phyloP scores from a whole-genome alignment of 2,329 filamentous ascomycete genomes.

The Fusarium albidum region DNA sequence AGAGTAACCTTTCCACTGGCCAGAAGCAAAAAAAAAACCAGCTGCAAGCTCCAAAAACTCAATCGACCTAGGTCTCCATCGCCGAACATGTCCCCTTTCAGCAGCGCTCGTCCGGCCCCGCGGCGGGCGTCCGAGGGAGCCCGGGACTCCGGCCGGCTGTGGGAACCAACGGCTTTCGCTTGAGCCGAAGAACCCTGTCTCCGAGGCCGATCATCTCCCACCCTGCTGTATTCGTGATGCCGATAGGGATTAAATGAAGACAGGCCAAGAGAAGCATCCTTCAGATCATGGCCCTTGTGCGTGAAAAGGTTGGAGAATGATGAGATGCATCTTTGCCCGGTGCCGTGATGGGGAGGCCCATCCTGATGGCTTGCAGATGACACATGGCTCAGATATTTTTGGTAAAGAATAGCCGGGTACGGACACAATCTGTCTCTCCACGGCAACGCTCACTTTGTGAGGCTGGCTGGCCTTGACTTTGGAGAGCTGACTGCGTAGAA shows the following conservation, averaged over 20 bases:
- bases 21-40: not conserved
- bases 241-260: not conserved
- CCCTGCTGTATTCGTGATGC: not conserved
- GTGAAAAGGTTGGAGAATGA: slow-evolving; percentile 31
- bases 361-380: slow-evolving; percentile 32
- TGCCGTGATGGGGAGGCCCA: slow-evolving; percentile 1
- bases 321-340: not conserved
- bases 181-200: slow-evolving; percentile 30
- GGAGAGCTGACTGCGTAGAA: not conserved
- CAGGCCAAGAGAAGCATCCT: not conserved
- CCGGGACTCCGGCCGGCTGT: slow-evolving; percentile 32
- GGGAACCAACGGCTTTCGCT: slow-evolving; percentile 18
- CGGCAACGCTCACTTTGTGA: slow-evolving; percentile 1
- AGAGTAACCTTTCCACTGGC: not conserved
- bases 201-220: slow-evolving; percentile 19
- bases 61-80: slow-evolving; percentile 3
- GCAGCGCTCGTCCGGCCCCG: slow-evolving; percentile 22
- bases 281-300: slow-evolving; percentile 3
- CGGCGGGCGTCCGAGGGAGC: slow-evolving; percentile 14
- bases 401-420: not conserved
- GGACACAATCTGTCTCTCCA: not conserved
- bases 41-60: not conserved
- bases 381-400: slow-evolving; percentile 16
- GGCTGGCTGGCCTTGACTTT: not conserved
- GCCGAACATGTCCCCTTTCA: slow-evolving; percentile 33